Percentiles rank a stretch among this genome's conserved stretches.
Conservation (phyloP, 2,329 filamentous ascomycete genomes). For the Arthrobotrys sphaeroides region DNA sequence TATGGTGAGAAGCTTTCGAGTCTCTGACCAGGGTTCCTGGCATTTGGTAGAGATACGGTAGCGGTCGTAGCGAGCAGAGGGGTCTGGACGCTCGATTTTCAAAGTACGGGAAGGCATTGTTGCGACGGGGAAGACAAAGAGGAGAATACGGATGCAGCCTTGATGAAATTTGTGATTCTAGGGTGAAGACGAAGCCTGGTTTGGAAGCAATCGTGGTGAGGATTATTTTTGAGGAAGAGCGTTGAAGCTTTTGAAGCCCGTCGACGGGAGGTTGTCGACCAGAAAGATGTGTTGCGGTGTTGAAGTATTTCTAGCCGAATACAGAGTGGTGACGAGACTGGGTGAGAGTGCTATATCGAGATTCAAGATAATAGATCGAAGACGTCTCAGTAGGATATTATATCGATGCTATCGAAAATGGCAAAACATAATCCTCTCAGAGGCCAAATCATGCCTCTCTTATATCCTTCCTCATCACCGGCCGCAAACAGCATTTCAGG, state of each 20-base stretch:
- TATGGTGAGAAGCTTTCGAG: conserved; percentile 33
- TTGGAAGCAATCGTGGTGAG: background rate
- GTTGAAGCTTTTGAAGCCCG: background rate
- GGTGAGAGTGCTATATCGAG: no score
- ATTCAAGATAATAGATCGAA: no score
- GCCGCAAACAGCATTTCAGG: background rate
- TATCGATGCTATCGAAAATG: background rate
- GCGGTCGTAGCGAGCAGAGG: conserved; percentile 29
- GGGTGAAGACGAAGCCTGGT: background rate
- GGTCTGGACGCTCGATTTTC: background rate
- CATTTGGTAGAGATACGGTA: conserved; percentile 40
- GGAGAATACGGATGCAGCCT: background rate
- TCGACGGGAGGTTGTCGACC: background rate
- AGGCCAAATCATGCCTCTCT: background rate
- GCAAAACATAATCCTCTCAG: background rate
- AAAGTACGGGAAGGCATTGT: background rate
- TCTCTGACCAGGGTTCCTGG: conserved; percentile 39
- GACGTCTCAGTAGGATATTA: no score
- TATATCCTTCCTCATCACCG: background rate
- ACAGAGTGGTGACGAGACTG: no score
- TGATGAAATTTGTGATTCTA: background rate
- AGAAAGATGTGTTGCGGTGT: conserved; percentile 3
- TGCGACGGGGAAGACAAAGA: background rate
- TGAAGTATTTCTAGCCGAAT: background rate
- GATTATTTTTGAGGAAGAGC: background rate